Evolutionary conservation across 208 protist species (phyloP), one percentile per base, ranked within the genome.

Genomic region (Trypanosoma conorhini): DNA sequence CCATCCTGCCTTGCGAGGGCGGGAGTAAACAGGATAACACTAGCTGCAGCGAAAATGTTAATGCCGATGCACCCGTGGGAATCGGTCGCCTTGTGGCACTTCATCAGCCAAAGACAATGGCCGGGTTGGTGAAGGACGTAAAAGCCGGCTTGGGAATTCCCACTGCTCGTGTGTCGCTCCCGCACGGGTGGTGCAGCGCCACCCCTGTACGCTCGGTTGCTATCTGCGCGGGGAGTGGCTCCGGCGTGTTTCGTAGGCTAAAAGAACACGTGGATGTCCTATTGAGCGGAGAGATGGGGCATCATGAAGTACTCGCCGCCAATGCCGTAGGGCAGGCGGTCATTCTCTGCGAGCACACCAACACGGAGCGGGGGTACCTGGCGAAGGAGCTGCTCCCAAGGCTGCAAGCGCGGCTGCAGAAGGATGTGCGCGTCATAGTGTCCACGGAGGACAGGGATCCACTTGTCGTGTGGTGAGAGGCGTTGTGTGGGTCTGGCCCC

Each of bases 251-350:
- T 63, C 71, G 79, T 28, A 31, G 62, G 52, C 74, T 92, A 48
- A 62, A 68, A 13, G 60, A 76, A 15, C 62, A 56, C 24, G 87
- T 87, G 38, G 88, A 97, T 68, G 80, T 93, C 8, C 81, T 96
- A 38, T 50, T 97, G 24, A 92, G 82, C 7, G 96, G 96, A 5
- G 93, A 98, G 77, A 95, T 98, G 90, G 83, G 88, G 3, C 96
- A 98, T 66, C 96, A 98, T 70, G 96, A 98, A 3, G 94, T 97
- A 22, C 87, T 98, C 22, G 88, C 83, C 3, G 90, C 92, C 19
- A 88, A 76, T 42, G 86, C 84, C n/a, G 75, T 74, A 19, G 87
- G 86, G n/a, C 77, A 83, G 72, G 83, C 82, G 35, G 92, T 97
- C 24, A 77, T 98, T 21, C 81, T 98, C 30, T 95, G 84, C 63